Evolutionary conservation across 345 rosid species (phyloP).

Genomic region (Gossypium anomalum): DNA sequence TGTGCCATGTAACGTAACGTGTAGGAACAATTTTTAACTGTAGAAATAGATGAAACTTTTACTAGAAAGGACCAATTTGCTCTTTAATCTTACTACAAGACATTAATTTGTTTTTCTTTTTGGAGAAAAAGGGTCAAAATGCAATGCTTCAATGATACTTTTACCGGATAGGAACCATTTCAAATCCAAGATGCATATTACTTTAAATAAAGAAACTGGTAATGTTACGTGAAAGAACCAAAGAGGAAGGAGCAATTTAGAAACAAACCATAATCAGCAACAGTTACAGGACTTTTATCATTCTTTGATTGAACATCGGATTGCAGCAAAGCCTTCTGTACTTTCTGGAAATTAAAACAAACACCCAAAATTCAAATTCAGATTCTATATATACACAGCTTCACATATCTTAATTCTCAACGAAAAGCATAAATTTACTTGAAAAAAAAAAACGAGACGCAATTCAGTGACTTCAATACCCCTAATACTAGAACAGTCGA

Average conservation of each 20-base stretch:
- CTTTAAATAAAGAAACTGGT: neutral
- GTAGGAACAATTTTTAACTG: too few relatives aligned
- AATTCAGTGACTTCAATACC: neutral
- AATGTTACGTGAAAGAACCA: neutral
- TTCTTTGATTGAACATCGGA: constrained; percentile 90
- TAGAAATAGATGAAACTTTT: too few relatives aligned
- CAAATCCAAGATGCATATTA: neutral
- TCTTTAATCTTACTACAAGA: too few relatives aligned
- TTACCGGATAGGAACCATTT: neutral
- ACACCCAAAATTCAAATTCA: constrained; percentile 6
- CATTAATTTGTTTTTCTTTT: too few relatives aligned
- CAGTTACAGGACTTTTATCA: constrained; percentile 88
- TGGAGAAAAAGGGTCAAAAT: too few relatives aligned
- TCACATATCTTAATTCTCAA: neutral
- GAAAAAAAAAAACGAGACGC: neutral
- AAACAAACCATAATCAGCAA: constrained; percentile 89
- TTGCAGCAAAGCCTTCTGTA: constrained; percentile 72
- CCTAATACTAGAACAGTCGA: neutral
- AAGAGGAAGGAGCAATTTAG: constrained; percentile 5
- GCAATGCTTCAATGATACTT: too few relatives aligned
- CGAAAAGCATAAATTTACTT: neutral
- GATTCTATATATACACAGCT: neutral
- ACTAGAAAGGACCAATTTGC: too few relatives aligned
- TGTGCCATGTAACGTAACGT: too few relatives aligned
- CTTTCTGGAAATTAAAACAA: constrained; percentile 51